Evolutionary conservation across 805 yeast genomes (phyloP), one percentile per base, ranked within the genome.

Genomic region (Candida michaelii): DNA sequence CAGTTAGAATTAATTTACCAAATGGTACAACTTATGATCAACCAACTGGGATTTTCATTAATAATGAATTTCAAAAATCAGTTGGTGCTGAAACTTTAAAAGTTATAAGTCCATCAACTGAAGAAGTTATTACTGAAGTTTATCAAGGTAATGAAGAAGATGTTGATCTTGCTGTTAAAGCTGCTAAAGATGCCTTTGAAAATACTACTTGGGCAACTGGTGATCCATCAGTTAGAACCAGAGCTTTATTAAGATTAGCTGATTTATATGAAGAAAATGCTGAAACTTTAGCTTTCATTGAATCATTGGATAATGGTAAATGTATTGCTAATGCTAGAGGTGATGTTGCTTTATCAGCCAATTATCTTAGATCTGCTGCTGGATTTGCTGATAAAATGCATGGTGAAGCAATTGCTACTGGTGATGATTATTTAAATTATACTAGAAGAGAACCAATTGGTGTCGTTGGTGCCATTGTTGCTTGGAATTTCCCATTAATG

Each of bases 401-500:
- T 52, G 97, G 96, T 55, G 75, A 80, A 51, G 65, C 82, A 45
- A 76, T 87, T 45, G 87, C 87, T 63, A 82, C 95, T 38, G 91
- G 90, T 48, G 63, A 67, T 44, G 69, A 80, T 38, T 87, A 86
- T 65, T 80, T 89, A 63, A 79, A 79, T 48, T 88, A 83, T 69
- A 83, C 91, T 51, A 80, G 82, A 64, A 84, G 85, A 66, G 96
- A 89, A 68, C 96, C 97, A 46, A 72, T 87, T 56, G 97, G 97
- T 62, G 97, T 90, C 36, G 88, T 95, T 64, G 97, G 96, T 46
- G 95, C 88, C 66, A 86, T 90, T 60, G 89, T 90, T 53, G 97
- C 97, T 54, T 90, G 97, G 97, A 90, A 90, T 73, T 90, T 89
- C 80, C 97, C 97, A 49, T 69, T 90, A 54, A 76, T 88, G 63